These are phyloP conservation scores for Salinomyces thailandicus DNA, from an alignment of 2,329 filamentous ascomycete species.

Conservation along the genomic window DNA sequence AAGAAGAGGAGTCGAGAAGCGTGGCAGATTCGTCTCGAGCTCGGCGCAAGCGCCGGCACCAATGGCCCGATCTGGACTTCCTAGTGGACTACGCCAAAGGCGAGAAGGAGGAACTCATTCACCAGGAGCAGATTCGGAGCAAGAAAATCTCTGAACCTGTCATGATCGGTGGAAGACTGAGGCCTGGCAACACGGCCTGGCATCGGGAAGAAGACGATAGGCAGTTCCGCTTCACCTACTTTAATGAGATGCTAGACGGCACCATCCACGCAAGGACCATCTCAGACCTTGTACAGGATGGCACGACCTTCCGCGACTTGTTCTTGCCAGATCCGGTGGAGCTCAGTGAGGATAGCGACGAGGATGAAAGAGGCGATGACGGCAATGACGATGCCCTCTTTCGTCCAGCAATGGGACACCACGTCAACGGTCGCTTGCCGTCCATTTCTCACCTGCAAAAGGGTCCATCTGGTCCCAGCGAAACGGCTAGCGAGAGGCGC, in stretches of 20 bases:
- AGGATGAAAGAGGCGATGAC: slow-evolving; percentile 46
- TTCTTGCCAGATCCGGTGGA: slow-evolving; percentile 80
- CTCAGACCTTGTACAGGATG: slow-evolving; percentile 80
- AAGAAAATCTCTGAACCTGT: slow-evolving; percentile 93
- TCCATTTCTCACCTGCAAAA: not conserved
- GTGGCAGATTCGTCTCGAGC: not conserved
- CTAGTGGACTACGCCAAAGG: slow-evolving; percentile 83
- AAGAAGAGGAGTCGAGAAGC: slow-evolving; percentile 50
- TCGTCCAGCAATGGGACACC: not conserved
- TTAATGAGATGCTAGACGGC: slow-evolving; percentile 92
- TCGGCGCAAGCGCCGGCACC: slow-evolving; percentile 51
- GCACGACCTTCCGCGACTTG: slow-evolving; percentile 71
- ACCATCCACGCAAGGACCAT: slow-evolving; percentile 96
- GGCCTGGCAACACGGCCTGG: slow-evolving; percentile 70
- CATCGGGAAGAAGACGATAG: slow-evolving; percentile 79
- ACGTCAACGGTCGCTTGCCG: slow-evolving; percentile 2
- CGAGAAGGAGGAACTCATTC: slow-evolving; percentile 75
- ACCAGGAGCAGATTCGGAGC: slow-evolving; percentile 61
- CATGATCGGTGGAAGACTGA: slow-evolving; percentile 77
- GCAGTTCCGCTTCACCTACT: slow-evolving; percentile 94
- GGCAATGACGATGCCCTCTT: slow-evolving; percentile 5
- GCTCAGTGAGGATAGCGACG: slow-evolving; percentile 55
- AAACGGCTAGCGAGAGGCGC: slow-evolving; percentile 7
- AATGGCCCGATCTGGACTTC: slow-evolving; percentile 77
- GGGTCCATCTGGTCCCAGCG: not conserved